Base-by-base conservation (phyloP, 2,329 filamentous ascomycete species). In the Aspergillus transmontanensis region DNA sequence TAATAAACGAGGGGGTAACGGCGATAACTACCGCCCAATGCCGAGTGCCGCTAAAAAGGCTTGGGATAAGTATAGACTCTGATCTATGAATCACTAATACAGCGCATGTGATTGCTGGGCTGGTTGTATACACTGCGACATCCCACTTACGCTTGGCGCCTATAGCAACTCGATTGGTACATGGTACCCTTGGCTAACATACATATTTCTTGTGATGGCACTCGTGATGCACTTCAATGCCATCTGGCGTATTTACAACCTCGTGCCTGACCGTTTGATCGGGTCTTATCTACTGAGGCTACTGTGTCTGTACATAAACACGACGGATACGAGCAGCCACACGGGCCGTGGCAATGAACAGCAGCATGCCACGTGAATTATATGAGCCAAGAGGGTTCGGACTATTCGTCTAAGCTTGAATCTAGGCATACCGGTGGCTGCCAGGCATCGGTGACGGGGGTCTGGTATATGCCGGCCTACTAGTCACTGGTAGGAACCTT, bases 11-110 rank as follows among this genome's bases (percentile, higher is more conserved):
- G 70, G 71, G 14, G 62, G 67, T 28, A 58, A 64, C 34, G 64
- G 72, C 28, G 69, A 75, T 56, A 59, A 65, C 10, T 77, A 78
- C 67, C 74, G 75, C 43, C 75, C 75, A 9, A 63, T 75, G 66
- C 74, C 73, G 2, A 75, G 72, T 65, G 70, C 73, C 2, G 73
- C 64, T 9, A 74, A 75, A 54, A 73, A 73, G 46, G 69, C 68
- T n/a, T 76, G 74, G 73, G 72, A 76, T 58, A 70, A 62, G 62
- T 71, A 71, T 60, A 66, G 73, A 59, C 59, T 75, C 23, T 74
- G 62, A 73, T 57, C 19, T 28, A 58, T 60, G 21, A 1, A 59
- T 60, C 58, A 66, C 48, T 39, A 55, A 55, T 21, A 14, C 21
- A 32, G 19, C 34, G 10, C 16, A 39, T 34, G 51, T 39, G 32